phyloP scores from a whole-genome alignment of 2,329 filamentous ascomycete species.

The Ilyonectria destructans region DNA sequence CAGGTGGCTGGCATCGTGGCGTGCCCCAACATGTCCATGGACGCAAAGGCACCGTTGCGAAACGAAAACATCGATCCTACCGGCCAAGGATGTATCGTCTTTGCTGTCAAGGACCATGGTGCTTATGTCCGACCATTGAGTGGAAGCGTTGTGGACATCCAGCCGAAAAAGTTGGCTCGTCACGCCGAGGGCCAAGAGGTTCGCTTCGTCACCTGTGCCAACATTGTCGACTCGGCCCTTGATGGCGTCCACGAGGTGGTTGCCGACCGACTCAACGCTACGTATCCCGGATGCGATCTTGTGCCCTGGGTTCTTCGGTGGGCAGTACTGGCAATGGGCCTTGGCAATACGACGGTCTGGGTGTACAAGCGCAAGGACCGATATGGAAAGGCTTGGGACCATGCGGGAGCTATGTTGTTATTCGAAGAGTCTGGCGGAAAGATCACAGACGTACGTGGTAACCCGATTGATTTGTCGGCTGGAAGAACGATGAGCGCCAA shows the following conservation, averaged over 20 bases:
- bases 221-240: slow-evolving; percentile 64
- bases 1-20: slow-evolving; percentile 68
- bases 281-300: slow-evolving; percentile 66
- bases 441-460: slow-evolving; percentile 70
- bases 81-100: slow-evolving; percentile 66
- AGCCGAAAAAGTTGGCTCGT: slow-evolving; percentile 54
- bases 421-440: slow-evolving; percentile 71
- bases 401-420: slow-evolving; percentile 73
- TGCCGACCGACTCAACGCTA: slow-evolving; percentile 59
- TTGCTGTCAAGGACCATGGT: slow-evolving; percentile 65
- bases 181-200: slow-evolving; percentile 51
- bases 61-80: slow-evolving; percentile 63
- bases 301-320: slow-evolving; percentile 73
- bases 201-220: slow-evolving; percentile 65
- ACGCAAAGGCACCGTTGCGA: slow-evolving; percentile 57
- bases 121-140: slow-evolving; percentile 63
- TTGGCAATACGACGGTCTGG: slow-evolving; percentile 71
- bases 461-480: slow-evolving; percentile 64
- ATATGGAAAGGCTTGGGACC: slow-evolving; percentile 72
- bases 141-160: slow-evolving; percentile 40
- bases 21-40: slow-evolving; percentile 62
- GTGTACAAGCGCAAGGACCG: slow-evolving; percentile 67
- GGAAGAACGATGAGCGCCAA: slow-evolving; percentile 67
- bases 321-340: slow-evolving; percentile 67
- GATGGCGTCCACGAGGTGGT: slow-evolving; percentile 64